Percentiles rank a stretch among this genome's conserved stretches.
Evolutionary conservation across 331 rosid genomes (phyloP).

Genomic region (Malus hybrid): DNA sequence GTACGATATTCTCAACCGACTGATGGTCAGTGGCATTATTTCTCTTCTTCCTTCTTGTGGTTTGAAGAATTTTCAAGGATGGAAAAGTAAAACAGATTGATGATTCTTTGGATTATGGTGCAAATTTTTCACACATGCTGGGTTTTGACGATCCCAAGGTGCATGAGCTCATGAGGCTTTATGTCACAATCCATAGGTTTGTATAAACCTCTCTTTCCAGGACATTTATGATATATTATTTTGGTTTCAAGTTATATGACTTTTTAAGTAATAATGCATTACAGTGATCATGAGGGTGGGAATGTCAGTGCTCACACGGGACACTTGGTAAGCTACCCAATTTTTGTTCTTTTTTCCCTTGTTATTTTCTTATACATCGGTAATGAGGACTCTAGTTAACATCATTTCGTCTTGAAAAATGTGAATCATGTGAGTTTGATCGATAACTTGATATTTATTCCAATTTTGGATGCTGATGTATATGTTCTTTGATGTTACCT

Average conservation of each 20-base stretch:
- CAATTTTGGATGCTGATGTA: constrained; percentile 2
- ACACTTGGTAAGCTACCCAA: constrained; percentile 58
- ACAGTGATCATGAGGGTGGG: constrained; percentile 98
- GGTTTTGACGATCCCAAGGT: constrained; percentile 84
- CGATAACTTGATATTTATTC: background rate
- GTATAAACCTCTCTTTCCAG: constrained; percentile 18
- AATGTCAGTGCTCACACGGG: constrained; percentile 97
- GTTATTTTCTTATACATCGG: background rate
- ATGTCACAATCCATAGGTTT: constrained; percentile 86
- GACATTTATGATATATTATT: background rate
- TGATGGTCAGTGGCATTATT: background rate
- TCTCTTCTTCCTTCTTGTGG: background rate
- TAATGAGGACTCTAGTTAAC: background rate
- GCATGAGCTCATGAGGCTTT: constrained; percentile 95
- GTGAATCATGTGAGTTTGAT: background rate
- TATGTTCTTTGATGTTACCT: constrained; percentile 1
- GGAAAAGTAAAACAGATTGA: constrained; percentile 63
- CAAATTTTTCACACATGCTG: constrained; percentile 80
- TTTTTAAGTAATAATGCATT: constrained; percentile 19
- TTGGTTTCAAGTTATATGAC: background rate
- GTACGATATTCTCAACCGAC: background rate
- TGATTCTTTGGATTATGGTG: constrained; percentile 91
- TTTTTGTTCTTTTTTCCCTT: background rate
- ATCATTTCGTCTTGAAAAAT: background rate
- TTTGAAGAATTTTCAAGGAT: constrained; percentile 71